phyloP scores from a whole-genome alignment of 1,139 yeast genomes.

The Debaryomyces psychrophilus region DNA sequence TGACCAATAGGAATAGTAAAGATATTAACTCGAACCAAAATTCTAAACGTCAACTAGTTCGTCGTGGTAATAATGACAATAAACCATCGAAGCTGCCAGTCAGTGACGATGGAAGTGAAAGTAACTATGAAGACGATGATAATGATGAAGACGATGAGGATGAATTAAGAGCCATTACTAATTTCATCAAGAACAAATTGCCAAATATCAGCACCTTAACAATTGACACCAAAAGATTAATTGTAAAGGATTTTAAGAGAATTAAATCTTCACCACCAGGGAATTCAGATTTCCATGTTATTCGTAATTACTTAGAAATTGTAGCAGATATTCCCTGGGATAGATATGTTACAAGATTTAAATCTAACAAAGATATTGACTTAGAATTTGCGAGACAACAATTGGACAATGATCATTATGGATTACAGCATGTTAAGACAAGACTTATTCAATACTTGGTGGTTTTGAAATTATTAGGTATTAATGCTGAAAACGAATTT shows the following conservation, averaged over 20 bases:
- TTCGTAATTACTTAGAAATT: conserved; percentile 70
- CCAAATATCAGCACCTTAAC: conserved; percentile 39
- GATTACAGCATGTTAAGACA: conserved; percentile 78
- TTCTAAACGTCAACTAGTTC: conserved; percentile 11
- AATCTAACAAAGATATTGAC: conserved; percentile 51
- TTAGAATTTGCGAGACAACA: conserved; percentile 58
- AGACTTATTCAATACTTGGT: conserved; percentile 82
- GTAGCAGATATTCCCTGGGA: conserved; percentile 72
- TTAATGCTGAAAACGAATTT: conserved; percentile 37
- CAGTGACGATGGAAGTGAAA: conserved; percentile 17
- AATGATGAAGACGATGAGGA: conserved; percentile 49
- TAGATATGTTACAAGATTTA: conserved; percentile 39
- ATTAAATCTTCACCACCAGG: conserved; percentile 65
- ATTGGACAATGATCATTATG: conserved; percentile 82
- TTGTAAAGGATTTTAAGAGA: conserved; percentile 65
- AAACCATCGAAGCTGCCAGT: conserved; percentile 9
- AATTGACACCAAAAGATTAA: conserved; percentile 58
- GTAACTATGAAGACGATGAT: conserved; percentile 24
- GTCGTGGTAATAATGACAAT: conserved; percentile 11
- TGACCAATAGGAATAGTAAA: conserved; percentile 34
- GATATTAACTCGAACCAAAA: conserved; percentile 7
- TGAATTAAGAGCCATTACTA: conserved; percentile 47
- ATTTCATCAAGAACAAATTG: conserved; percentile 51
- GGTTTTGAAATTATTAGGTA: conserved; percentile 65
- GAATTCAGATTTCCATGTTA: conserved; percentile 75